These are phyloP conservation scores for Cicer yamashitae DNA, from an alignment of 306 rosid species.

Conservation along the genomic window DNA sequence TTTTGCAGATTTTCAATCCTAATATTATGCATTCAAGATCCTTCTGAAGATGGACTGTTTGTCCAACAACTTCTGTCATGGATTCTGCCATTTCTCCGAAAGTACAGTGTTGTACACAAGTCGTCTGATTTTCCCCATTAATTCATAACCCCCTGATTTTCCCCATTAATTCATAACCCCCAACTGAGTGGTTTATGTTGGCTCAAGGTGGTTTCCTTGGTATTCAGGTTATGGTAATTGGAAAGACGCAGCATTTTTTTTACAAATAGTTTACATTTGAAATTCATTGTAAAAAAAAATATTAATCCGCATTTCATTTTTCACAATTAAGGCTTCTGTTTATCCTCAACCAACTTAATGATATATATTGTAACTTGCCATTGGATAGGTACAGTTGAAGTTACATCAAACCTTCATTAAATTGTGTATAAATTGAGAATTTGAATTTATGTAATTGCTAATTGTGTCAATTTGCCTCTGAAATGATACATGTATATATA, in stretches of 20 bases:
- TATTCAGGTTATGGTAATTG: constrained; percentile 45
- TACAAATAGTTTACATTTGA: constrained; percentile 43
- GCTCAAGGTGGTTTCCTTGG: constrained; percentile 46
- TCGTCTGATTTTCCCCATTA: constrained; percentile 50
- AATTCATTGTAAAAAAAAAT: no score
- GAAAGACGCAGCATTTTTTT: constrained; percentile 40
- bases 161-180: constrained; percentile 51
- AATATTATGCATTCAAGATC: constrained; percentile 34
- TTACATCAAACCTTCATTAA: constrained; percentile 42
- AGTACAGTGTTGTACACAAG: constrained; percentile 49
- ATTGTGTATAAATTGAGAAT: constrained; percentile 43
- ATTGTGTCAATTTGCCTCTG: constrained; percentile 30
- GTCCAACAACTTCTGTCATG: constrained; percentile 45
- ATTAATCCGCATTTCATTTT: no score
- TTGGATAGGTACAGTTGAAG: constrained; percentile 45
- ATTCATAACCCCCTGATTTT: constrained; percentile 46
- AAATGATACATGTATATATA: constrained; percentile 21
- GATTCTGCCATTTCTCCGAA: constrained; percentile 44
- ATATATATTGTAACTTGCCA: constrained; percentile 43
- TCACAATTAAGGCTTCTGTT: constrained; percentile 43
- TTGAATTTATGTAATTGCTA: constrained; percentile 15
- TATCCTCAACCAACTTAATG: constrained; percentile 37
- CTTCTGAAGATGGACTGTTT: constrained; percentile 44
- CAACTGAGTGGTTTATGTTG: constrained; percentile 45
- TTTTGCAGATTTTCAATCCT: constrained; percentile 50